Conservation (phyloP, 2,329 filamentous ascomycete genomes). For the Colletotrichum falcatum region DNA sequence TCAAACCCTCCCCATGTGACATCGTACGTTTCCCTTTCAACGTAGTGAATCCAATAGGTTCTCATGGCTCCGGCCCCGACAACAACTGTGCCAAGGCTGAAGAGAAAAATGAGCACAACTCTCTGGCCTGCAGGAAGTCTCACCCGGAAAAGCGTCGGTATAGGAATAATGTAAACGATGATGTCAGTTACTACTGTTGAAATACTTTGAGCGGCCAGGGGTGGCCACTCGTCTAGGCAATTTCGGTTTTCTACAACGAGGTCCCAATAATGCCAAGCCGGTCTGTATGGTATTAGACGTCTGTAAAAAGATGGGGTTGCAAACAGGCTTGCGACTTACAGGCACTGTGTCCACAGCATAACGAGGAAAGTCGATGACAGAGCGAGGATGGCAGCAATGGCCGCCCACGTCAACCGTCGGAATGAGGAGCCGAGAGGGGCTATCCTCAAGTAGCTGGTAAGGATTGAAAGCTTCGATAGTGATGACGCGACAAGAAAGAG, state of each 20-base stretch:
- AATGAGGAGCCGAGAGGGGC: constrained; percentile 50
- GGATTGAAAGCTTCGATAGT: constrained; percentile 55
- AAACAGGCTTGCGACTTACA: constrained; percentile 42
- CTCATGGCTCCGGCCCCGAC: constrained; percentile 53
- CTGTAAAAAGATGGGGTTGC: not conserved
- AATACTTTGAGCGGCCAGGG: constrained; percentile 48
- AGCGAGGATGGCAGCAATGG: constrained; percentile 47
- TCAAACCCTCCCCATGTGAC: constrained; percentile 56
- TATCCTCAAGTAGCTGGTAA: constrained; percentile 56
- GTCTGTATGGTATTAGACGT: constrained; percentile 19
- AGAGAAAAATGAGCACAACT: constrained; percentile 51
- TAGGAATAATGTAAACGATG: constrained; percentile 52
- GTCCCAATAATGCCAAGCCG: constrained; percentile 48
- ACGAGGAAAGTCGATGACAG: constrained; percentile 50
- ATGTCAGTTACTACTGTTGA: constrained; percentile 51
- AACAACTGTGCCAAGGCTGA: constrained; percentile 53
- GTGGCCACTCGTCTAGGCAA: constrained; percentile 48
- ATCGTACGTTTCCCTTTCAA: constrained; percentile 51
- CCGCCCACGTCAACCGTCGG: constrained; percentile 47
- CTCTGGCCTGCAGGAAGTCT: constrained; percentile 51
- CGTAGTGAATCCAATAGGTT: constrained; percentile 50
- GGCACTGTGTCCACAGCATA: constrained; percentile 54
- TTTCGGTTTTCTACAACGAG: constrained; percentile 38
- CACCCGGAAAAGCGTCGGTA: constrained; percentile 50
- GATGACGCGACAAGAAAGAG: constrained; percentile 54